Evolutionary conservation across 805 yeast species (phyloP), one percentile per base, ranked within the genome.

Genomic region (Lachancea sp.): DNA sequence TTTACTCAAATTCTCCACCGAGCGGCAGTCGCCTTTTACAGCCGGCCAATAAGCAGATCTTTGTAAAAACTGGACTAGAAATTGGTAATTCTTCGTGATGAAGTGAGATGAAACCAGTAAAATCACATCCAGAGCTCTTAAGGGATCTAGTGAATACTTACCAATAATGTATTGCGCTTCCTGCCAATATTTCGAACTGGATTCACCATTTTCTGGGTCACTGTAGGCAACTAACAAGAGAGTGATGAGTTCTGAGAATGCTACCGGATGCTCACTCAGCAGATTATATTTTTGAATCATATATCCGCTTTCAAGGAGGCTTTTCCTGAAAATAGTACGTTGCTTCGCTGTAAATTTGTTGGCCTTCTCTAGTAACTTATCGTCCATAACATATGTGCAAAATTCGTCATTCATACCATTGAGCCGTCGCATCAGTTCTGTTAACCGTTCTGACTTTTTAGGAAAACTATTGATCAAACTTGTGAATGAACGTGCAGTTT

Each of bases 191-290:
- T 66, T 68, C 1, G 65, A 61, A 0, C 76, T 61, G 49, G 74
- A 71, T 29, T 52, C 63, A 3, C 51, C 46, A 6, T 72, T 59
- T 41, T 72, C 70, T 2, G 64, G 62, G 24, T 69, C 67, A 19
- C 54, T 50, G 39, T 73, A 63, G 1, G 77, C 68, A 2, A 60
- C 46, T 40, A 64, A 58, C 9, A 82, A 46, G 35, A 79, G 75
- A 2, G 70, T 69, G 1, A 78, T 57, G 23, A 84, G 63, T 49
- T 77, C 79, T 9, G 94, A 61, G 60, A 76, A 88, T 1, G 96
- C 97, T 54, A 82, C 87, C 18, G 78, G 66, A 45, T 83, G 83
- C 58, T 89, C 96, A 36, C 78, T 75, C 6, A 85, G 51, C 13
- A 87, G 64, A 43, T 83, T 82, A 63, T 68, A 86, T 47, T 79